Conservation (phyloP, 2,329 filamentous ascomycete species). For the Colletotrichum horii region DNA sequence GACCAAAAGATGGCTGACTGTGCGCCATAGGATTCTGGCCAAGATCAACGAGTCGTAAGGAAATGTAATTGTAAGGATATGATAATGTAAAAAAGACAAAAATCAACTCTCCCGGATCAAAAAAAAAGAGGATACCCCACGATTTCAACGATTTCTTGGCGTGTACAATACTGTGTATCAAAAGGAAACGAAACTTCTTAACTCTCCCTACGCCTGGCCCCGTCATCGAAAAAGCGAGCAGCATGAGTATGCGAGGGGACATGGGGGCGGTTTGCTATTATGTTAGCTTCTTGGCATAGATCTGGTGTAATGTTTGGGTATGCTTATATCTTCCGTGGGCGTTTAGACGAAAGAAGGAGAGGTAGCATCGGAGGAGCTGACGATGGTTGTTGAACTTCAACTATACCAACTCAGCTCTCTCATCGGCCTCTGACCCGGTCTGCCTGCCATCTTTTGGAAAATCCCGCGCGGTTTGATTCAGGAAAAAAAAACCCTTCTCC, state of each 20-base stretch:
- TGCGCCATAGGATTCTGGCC: constrained; percentile 77
- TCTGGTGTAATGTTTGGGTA: neutral
- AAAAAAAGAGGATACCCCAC: constrained; percentile 29
- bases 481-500: neutral
- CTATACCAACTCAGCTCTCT: neutral
- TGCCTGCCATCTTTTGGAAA: neutral
- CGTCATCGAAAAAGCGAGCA: neutral
- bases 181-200: constrained; percentile 20
- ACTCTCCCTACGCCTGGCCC: neutral
- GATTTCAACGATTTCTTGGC: constrained; percentile 20
- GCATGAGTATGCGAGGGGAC: neutral
- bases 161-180: constrained; percentile 35
- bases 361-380: neutral
- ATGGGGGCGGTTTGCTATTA: neutral
- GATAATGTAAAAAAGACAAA: neutral
- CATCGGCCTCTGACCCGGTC: too few relatives aligned
- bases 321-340: neutral
- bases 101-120: neutral
- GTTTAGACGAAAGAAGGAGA: neutral
- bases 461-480: neutral
- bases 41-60: constrained; percentile 89
- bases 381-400: neutral
- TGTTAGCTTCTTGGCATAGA: neutral
- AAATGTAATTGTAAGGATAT: neutral
- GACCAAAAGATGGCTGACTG: constrained; percentile 1